phyloP scores from a whole-genome alignment of 495 filamentous ascomycete species.

The Pyrenula massariospora region DNA sequence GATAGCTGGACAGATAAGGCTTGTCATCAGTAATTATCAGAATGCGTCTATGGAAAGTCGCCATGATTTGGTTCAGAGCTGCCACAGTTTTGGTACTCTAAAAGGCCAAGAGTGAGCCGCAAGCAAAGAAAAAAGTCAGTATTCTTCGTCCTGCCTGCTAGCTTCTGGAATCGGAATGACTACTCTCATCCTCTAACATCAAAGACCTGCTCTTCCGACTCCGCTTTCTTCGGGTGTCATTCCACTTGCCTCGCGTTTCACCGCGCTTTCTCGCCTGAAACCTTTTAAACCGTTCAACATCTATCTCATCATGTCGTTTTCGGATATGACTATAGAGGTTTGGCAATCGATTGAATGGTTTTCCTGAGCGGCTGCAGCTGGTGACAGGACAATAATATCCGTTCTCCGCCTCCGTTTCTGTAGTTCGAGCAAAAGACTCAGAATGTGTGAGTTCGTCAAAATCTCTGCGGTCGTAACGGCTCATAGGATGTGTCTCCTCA shows the following conservation, averaged over 20 bases:
- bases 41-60: too few species aligned
- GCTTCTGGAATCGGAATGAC: not conserved
- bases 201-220: conserved; percentile 1
- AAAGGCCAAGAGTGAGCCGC: too few species aligned
- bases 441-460: not conserved
- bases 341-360: not conserved
- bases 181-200: not conserved
- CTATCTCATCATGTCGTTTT: not conserved
- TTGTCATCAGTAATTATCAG: too few species aligned
- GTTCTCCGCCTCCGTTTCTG: not conserved
- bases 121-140: too few species aligned
- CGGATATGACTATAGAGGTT: not conserved
- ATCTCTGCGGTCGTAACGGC: not conserved
- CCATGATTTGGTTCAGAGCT: too few species aligned
- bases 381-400: not conserved
- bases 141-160: too few species aligned
- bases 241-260: not conserved
- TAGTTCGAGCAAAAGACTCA: not conserved
- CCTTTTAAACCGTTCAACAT: not conserved
- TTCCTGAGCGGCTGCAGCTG: not conserved
- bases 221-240: conserved; percentile 21
- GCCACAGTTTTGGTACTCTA: too few species aligned
- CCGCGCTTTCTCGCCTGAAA: not conserved
- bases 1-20: too few species aligned
- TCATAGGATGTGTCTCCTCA: not conserved